Evolutionary conservation across 257 asterid species (phyloP), one percentile per base, ranked within the genome.

Genomic region (Solanum lignicaule): DNA sequence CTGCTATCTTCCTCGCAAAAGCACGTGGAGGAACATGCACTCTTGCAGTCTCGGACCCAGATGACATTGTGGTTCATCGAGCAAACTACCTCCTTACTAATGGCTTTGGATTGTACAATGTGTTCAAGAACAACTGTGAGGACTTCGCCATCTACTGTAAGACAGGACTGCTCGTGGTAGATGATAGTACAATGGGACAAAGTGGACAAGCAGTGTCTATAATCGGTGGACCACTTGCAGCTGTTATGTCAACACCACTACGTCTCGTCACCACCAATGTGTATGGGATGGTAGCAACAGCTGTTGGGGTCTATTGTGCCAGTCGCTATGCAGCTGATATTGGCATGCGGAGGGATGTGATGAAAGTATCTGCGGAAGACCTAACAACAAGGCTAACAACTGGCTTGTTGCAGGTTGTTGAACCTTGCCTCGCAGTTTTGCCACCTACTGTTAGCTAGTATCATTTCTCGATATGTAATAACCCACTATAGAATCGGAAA

Each of bases 11-110:
- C 86, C 90, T 97, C 6, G 98, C 98, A 21, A 95, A 95, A 90
- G 99, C 98, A 8, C 95, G 99, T 33, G 99, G 99, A 46, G 99
- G 99, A 86, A 95, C 99, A 9, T 95, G 98, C 82, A 94, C 99
- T 27, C 94, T 95, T 25, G 99, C 99, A 1, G 92, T 84, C 89
- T 90, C 99, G 0, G 99, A 97, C 35, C 72, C 92, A 5, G 90
- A 86, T 25, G 95, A 93, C 10, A 83, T 9, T 2, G 98, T 95
- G 69, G 90, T 92, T 29, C 96, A 93, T 82, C 96, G 99, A n/a
- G 99, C 99, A 60, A 91, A 92, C 36, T 94, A 90, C 94, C 94
- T 97, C 32, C 94, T 95, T 9, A 89, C 93, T 66, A 95, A 96
- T 5, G 99, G 99, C 10, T 97, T 97, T 32, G 98, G 99, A 20